Conservation (phyloP, 257 asterid species). For the Plantago ovata region DNA sequence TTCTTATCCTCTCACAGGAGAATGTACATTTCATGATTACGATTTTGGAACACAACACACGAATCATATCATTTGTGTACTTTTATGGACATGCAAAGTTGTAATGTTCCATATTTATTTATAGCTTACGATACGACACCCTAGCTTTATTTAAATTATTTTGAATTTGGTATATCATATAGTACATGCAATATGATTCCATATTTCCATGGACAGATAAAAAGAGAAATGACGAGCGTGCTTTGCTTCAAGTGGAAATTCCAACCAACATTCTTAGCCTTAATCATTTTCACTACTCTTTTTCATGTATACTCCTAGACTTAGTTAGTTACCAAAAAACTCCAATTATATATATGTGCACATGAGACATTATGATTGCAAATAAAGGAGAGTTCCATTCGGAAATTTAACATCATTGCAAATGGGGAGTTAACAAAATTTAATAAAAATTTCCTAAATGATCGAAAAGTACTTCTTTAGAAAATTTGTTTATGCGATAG, state of each 20-base stretch:
- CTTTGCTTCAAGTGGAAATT: neutral
- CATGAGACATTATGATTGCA: too few relatives aligned
- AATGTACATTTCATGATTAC: neutral
- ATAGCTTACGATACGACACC: neutral
- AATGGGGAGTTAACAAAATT: too few relatives aligned
- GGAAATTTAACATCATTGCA: too few relatives aligned
- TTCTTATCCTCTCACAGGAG: neutral
- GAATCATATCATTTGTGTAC: neutral
- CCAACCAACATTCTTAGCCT: neutral
- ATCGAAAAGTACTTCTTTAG: too few relatives aligned
- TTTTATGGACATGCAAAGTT: slow-evolving; percentile 5
- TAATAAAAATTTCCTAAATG: too few relatives aligned
- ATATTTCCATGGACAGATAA: neutral
- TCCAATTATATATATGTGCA: too few relatives aligned
- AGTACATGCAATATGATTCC: too few relatives aligned
- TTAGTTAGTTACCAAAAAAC: too few relatives aligned
- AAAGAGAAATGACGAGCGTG: slow-evolving; percentile 6
- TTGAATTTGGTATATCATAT: too few relatives aligned
- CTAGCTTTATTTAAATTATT: neutral
- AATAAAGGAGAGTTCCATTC: too few relatives aligned
- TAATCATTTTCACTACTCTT: neutral
- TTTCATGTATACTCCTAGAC: neutral
- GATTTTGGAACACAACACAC: slow-evolving; percentile 2
- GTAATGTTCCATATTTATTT: neutral
- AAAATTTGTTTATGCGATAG: too few relatives aligned